phyloP scores from a whole-genome alignment of 1,284 basidiomycete genomes.

The Marasmius fiardii region DNA sequence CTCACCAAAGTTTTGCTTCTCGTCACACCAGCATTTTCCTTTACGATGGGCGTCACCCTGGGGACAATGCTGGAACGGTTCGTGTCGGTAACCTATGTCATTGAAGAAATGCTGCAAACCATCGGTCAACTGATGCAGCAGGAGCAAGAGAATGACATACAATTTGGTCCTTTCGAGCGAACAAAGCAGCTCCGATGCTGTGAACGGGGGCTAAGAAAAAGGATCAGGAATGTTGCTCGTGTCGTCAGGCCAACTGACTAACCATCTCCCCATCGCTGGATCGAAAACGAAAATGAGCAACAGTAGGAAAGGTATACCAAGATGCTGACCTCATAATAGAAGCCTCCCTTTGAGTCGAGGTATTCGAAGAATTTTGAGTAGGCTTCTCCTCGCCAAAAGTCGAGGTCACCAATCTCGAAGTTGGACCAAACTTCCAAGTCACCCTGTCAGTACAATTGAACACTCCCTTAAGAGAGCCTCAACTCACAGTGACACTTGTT shows the following conservation, averaged over 20 bases:
- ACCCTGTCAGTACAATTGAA: background rate
- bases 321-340: constrained; percentile 76
- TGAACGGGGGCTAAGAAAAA: constrained; percentile 41
- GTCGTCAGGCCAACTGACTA: background rate
- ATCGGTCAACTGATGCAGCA: constrained; percentile 7
- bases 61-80: constrained; percentile 81
- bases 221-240: background rate
- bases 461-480: background rate
- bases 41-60: constrained; percentile 52
- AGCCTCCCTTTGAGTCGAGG: constrained; percentile 85
- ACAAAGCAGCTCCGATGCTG: constrained; percentile 79
- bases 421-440: constrained; percentile 75
- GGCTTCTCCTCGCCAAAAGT: constrained; percentile 80
- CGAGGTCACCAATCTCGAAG: constrained; percentile 84
- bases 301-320: background rate
- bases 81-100: constrained; percentile 63
- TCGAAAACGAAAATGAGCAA: constrained; percentile 4
- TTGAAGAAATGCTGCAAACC: constrained; percentile 66
- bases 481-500: constrained; percentile 85
- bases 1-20: constrained; percentile 61
- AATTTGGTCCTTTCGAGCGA: constrained; percentile 78
- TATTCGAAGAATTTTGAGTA: constrained; percentile 86
- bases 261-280: constrained; percentile 85
- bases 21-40: constrained; percentile 70
- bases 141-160: constrained; percentile 24